Conservation (phyloP, 768 basidiomycete species). For the Hemileccinum impolitum region DNA sequence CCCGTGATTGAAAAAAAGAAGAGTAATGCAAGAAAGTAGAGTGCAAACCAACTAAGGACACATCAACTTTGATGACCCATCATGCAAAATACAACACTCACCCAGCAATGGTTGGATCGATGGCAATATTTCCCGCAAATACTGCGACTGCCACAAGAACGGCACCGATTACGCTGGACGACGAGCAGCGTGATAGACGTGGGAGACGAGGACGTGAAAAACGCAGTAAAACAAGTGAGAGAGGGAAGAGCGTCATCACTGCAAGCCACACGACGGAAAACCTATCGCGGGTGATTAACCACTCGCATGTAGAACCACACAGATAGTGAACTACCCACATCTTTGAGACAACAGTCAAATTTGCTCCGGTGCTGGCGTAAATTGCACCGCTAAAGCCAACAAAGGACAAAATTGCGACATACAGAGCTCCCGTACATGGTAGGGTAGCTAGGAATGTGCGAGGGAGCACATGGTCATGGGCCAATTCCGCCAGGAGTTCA, state of each 20-base stretch:
- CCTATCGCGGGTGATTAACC: slow-evolving; percentile 31
- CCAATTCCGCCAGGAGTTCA: slow-evolving; percentile 55
- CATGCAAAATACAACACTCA: slow-evolving; percentile 24
- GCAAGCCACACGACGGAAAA: slow-evolving; percentile 67
- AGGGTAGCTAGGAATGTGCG: slow-evolving; percentile 44
- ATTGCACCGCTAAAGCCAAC: slow-evolving; percentile 46
- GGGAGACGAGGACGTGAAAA: slow-evolving; percentile 63
- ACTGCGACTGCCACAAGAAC: slow-evolving; percentile 41
- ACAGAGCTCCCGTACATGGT: slow-evolving; percentile 50
- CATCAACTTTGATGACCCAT: neutral
- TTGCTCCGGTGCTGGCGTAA: slow-evolving; percentile 57
- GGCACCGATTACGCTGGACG: slow-evolving; percentile 41
- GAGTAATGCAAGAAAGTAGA: slow-evolving; percentile 54
- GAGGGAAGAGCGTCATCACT: slow-evolving; percentile 62
- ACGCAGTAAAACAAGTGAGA: slow-evolving; percentile 56
- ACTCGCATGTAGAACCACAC: neutral
- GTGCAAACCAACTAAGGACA: slow-evolving; percentile 52
- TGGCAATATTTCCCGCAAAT: slow-evolving; percentile 57
- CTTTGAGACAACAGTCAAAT: slow-evolving; percentile 51
- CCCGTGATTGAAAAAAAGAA: slow-evolving; percentile 46
- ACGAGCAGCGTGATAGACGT: slow-evolving; percentile 38
- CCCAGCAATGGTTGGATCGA: slow-evolving; percentile 56
- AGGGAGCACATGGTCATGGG: slow-evolving; percentile 61
- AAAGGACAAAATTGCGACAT: slow-evolving; percentile 51
- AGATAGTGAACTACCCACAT: slow-evolving; percentile 38